phyloP scores from a whole-genome alignment of 2,329 filamentous ascomycete genomes.

The Penicillium capsulatum region DNA sequence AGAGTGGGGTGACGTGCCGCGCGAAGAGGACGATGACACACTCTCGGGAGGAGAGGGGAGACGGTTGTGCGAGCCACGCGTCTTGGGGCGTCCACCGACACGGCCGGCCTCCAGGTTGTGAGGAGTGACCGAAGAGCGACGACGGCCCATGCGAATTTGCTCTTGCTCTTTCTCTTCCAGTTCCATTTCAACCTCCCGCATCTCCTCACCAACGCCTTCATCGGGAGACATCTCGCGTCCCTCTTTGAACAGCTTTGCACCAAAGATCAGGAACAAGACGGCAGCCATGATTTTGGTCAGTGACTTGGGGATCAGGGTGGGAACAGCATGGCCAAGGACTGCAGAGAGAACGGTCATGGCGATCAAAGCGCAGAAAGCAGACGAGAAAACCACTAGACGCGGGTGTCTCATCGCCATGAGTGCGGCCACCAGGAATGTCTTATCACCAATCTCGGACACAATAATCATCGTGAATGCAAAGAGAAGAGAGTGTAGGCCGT shows the following conservation, averaged over 20 bases:
- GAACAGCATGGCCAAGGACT: slow-evolving; percentile 85
- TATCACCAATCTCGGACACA: slow-evolving; percentile 95
- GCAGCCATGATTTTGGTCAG: slow-evolving; percentile 85
- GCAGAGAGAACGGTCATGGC: slow-evolving; percentile 95
- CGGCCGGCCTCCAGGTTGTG: slow-evolving; percentile 79
- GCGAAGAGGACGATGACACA: slow-evolving; percentile 69
- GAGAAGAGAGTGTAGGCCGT: slow-evolving; percentile 74
- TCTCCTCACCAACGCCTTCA: slow-evolving; percentile 91
- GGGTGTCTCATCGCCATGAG: slow-evolving; percentile 99
- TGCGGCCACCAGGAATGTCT: slow-evolving; percentile 94
- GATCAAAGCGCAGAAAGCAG: slow-evolving; percentile 85
- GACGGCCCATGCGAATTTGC: slow-evolving; percentile 61
- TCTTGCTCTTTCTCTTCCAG: slow-evolving; percentile 86
- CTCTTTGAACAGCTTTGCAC: slow-evolving; percentile 76
- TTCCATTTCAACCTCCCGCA: slow-evolving; percentile 94
- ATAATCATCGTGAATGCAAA: slow-evolving; percentile 96
- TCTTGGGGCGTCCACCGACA: slow-evolving; percentile 57
- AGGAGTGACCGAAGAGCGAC: slow-evolving; percentile 65
- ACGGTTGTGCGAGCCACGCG: slow-evolving; percentile 64
- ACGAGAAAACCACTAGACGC: slow-evolving; percentile 85
- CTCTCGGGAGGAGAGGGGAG: slow-evolving; percentile 77
- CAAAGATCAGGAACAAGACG: slow-evolving; percentile 83
- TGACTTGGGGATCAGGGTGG: slow-evolving; percentile 82
- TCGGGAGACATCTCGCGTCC: slow-evolving; percentile 83
- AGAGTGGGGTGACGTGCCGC: slow-evolving; percentile 53